Evolutionary conservation across 108 stramenopile genomes (phyloP), one percentile per base, ranked within the genome.

Genomic region (Hondaea fermentalgiana): DNA sequence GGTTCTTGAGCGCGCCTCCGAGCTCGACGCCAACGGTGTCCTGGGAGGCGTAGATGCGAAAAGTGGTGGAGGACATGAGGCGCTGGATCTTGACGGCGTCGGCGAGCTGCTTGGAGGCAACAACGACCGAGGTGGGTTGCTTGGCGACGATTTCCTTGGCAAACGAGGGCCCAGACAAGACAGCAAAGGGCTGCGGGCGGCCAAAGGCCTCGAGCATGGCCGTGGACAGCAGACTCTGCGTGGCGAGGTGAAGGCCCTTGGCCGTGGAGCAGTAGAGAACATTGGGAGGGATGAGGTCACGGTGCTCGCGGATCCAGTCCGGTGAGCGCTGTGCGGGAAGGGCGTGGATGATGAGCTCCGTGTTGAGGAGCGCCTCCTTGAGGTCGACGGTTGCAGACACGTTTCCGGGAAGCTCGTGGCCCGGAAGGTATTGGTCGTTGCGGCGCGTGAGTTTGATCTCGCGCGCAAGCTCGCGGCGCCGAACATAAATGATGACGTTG

Each of bases 1-100:
- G 95, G 87, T 97, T 97, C 89, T 97, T 97, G 23, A 97, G 90
- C 3, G 96, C 96, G 19, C 96, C 96, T 51, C 96, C 96, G 5
- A 97, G 88, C 88, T 96, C 92, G 23, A 95, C 94, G 8, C 94
- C 95, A 10, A 93, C 89, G 59, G 91, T 90, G 91, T 97, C 96
- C 29, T 95, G 93, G 49, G 94, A 93, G 5, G 96, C 93, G 91
- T 95, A 97, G n/a, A 95, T 91, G 10, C 96, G 93, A 44, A 97
- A 91, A 53, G 58, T 58, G 17, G 64, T 55, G 42, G 59, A 72
- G 59, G 90, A 76, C 60, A 94, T 60, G 28, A 72, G 28, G 4
- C 42, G n/a, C 88, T 93, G 93, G n/a, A 93, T 87, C 28, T 71
- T 29, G 16, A 59, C 45, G 35, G 94, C 93, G 60, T 90, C 60